Percentiles rank a stretch among this genome's conserved stretches.
phyloP scores from a whole-genome alignment of 148 eudicot species.

The Rhododendron williamsianum region DNA sequence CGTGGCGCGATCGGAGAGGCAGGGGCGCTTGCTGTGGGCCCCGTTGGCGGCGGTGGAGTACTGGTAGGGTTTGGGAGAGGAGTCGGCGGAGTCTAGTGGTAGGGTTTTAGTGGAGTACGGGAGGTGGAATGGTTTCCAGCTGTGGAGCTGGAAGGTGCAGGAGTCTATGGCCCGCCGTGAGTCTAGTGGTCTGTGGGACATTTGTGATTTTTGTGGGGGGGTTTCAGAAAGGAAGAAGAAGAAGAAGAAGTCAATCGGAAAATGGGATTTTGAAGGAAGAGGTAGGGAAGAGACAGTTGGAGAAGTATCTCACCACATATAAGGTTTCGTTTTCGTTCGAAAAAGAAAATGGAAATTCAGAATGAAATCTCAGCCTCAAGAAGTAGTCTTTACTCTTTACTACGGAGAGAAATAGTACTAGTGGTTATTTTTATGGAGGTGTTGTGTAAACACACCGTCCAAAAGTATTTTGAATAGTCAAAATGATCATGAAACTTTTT shows the following conservation, averaged over 20 bases:
- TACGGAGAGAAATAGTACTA: no score
- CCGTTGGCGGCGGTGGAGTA: slow-evolving; percentile 12
- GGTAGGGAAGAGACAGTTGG: background rate
- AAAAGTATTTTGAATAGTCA: no score
- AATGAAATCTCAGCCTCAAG: background rate
- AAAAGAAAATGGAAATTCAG: background rate
- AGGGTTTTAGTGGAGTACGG: slow-evolving; percentile 11
- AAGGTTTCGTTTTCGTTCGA: background rate
- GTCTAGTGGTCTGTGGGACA: slow-evolving; percentile 42
- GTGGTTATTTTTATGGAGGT: no score
- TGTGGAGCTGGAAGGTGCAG: slow-evolving; percentile 51
- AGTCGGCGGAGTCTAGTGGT: slow-evolving; percentile 21
- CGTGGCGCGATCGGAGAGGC: slow-evolving; percentile 31
- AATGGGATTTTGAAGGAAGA: background rate
- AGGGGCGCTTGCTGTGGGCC: slow-evolving; percentile 51
- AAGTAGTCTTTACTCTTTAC: no score
- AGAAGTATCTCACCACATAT: background rate
- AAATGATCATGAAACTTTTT: no score
- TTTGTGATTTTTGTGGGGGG: background rate
- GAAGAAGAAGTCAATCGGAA: background rate
- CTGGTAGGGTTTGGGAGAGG: slow-evolving; percentile 21
- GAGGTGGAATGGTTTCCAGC: slow-evolving; percentile 64
- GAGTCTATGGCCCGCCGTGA: slow-evolving; percentile 59
- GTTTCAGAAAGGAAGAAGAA: background rate
- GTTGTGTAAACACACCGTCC: no score